These are phyloP conservation scores for Coniochaeta ligniaria DNA, from an alignment of 2,329 filamentous ascomycete genomes.

Conservation along the genomic window DNA sequence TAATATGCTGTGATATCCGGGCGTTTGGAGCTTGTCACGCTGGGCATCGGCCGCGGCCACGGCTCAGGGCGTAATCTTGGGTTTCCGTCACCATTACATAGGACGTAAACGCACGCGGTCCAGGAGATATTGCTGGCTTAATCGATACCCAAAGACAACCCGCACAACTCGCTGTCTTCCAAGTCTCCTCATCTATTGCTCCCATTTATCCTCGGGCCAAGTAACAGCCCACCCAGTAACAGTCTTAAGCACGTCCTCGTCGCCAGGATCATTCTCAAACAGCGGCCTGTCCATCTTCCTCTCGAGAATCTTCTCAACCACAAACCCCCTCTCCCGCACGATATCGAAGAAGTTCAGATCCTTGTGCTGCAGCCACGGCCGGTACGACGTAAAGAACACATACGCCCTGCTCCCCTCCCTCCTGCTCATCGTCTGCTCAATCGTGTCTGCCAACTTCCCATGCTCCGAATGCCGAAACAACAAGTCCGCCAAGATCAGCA, in stretches of 20 bases:
- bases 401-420: conserved; percentile 55
- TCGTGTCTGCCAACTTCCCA: conserved; percentile 63
- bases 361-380: conserved; percentile 81
- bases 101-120: background rate
- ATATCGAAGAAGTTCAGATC: conserved; percentile 83
- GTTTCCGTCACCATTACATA: background rate
- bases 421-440: conserved; percentile 58
- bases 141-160: background rate
- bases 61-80: background rate
- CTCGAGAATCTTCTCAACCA: conserved; percentile 74
- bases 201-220: conserved; percentile 45
- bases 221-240: conserved; percentile 71
- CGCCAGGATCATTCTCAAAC: conserved; percentile 84
- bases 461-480: conserved; percentile 91
- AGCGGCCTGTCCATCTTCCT: conserved; percentile 77
- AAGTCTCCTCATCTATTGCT: conserved; percentile 5
- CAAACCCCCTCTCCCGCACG: conserved; percentile 62
- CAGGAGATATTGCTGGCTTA: background rate
- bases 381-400: conserved; percentile 91
- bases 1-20: background rate
- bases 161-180: background rate
- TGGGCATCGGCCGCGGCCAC: background rate
- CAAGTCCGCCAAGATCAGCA: conserved; percentile 80
- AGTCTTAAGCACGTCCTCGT: conserved; percentile 72
- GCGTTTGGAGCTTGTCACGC: background rate